These are phyloP conservation scores for Colletotrichum musae DNA, from an alignment of 2,329 filamentous ascomycete species.

Conservation along the genomic window DNA sequence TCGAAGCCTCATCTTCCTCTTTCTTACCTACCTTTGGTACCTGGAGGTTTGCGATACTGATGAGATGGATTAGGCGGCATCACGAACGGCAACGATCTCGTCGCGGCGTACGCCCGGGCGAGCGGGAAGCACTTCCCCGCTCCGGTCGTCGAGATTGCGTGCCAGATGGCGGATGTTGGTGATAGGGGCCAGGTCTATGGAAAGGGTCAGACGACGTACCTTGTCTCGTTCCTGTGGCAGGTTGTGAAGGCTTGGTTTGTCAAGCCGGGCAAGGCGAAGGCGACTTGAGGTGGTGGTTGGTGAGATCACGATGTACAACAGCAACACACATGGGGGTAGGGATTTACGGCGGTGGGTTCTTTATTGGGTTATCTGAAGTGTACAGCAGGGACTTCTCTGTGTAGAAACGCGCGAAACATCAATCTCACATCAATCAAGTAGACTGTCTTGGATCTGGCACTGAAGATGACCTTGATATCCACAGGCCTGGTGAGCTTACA, in stretches of 20 bases:
- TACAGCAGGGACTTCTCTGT: too few relatives aligned
- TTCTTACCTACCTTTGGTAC: not conserved
- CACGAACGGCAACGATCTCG: slow-evolving; percentile 70
- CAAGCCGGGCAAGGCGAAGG: slow-evolving; percentile 33
- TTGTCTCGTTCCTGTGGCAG: slow-evolving; percentile 54
- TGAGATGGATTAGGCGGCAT: slow-evolving; percentile 58
- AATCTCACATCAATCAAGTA: too few relatives aligned
- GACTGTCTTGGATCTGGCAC: too few relatives aligned
- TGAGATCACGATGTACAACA: too few relatives aligned
- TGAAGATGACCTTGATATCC: too few relatives aligned
- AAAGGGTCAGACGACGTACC: slow-evolving; percentile 52
- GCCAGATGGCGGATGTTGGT: slow-evolving; percentile 63
- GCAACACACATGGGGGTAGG: too few relatives aligned
- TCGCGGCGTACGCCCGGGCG: slow-evolving; percentile 65
- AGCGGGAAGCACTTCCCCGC: slow-evolving; percentile 57
- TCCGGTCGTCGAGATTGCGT: slow-evolving; percentile 59
- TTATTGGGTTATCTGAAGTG: too few relatives aligned
- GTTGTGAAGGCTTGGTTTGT: slow-evolving; percentile 54
- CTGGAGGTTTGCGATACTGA: too few relatives aligned
- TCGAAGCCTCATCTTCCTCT: slow-evolving; percentile 18
- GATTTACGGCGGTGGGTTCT: too few relatives aligned
- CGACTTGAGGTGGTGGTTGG: not conserved
- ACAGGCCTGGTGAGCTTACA: too few relatives aligned
- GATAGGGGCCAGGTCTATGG: slow-evolving; percentile 62
- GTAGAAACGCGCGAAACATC: too few relatives aligned